Base-by-base conservation (phyloP, 2,329 filamentous ascomycete species). In the Hirsutella minnesotensis region DNA sequence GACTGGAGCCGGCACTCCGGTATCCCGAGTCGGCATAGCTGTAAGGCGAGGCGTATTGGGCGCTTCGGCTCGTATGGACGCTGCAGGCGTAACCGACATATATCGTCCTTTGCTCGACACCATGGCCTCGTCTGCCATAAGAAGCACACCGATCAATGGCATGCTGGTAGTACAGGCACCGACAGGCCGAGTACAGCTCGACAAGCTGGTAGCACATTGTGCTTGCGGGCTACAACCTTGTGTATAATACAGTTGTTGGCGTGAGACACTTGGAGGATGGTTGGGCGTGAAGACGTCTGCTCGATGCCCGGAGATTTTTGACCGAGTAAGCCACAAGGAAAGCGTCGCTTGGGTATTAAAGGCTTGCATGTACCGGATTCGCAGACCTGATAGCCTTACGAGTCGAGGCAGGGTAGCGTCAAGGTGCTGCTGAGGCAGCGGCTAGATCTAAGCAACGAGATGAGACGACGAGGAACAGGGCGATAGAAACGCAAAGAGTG, bases 141-240 rank as follows among this genome's bases (percentile, higher is more conserved):
- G 77, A 71, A 39, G 79, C 70, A 59, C 88, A 95, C 47, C 84
- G 83, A 57, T 95, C 88, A 53, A 95, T 73, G 39, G 85, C 80
- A 61, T 95, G 89, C 56, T 82, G 75, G 69, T 90, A 86, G 70
- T 95, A 94, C 53, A 90, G 73, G 65, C 88, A 95, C 49, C 80
- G 77, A 72, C 88, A 95, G 44, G 83, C 85, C 43, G 87, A 81
- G 69, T 88, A 95, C 46, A 86, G 74, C 63, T 95, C 88, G 54
- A 90, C 70, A 48, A 95, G 66, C 66, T 89, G 85, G 57, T 86
- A 89, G 58, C 88, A 95, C 88, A 95, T 94, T 47, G 22, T 22
- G 21, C 30, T 10, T 22, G 18, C 19, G 51, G 70, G 60, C n/a
- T 16, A n/a, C 16, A 27, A 12, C 7, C 12, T 27, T 7, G 24